Conservation (phyloP, 768 basidiomycete genomes). For the Candolleomyces efflorescens region DNA sequence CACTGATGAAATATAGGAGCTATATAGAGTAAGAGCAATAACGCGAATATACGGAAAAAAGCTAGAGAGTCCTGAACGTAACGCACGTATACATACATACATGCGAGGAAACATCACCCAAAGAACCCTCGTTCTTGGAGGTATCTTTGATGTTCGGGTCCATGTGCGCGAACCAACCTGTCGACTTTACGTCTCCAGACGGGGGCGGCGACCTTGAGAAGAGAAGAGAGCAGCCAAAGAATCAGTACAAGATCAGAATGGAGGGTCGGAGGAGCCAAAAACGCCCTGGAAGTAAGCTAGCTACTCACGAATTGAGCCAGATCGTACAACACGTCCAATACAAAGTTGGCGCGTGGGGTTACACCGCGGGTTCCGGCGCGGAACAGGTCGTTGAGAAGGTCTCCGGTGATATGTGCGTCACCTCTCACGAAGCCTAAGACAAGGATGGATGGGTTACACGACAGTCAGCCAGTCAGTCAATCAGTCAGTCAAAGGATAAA, state of each 20-base stretch:
- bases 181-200: background rate
- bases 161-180: background rate
- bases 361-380: slow-evolving; percentile 62
- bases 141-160: background rate
- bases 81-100: no score
- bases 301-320: slow-evolving; percentile 41
- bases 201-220: background rate
- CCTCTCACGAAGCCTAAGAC: slow-evolving; percentile 60
- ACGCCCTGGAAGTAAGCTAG: no score
- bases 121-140: background rate
- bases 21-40: no score
- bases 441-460: background rate
- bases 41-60: no score
- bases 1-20: no score
- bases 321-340: slow-evolving; percentile 53
- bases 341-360: slow-evolving; percentile 51
- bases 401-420: slow-evolving; percentile 70
- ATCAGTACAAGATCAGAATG: background rate
- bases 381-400: slow-evolving; percentile 65
- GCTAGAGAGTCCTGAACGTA: no score
- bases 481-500: background rate
- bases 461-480: background rate
- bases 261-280: background rate
- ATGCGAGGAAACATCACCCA: no score
- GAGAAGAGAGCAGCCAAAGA: no score